Evolutionary conservation across 495 filamentous ascomycete species (phyloP).

Genomic region (Physcia stellaris): DNA sequence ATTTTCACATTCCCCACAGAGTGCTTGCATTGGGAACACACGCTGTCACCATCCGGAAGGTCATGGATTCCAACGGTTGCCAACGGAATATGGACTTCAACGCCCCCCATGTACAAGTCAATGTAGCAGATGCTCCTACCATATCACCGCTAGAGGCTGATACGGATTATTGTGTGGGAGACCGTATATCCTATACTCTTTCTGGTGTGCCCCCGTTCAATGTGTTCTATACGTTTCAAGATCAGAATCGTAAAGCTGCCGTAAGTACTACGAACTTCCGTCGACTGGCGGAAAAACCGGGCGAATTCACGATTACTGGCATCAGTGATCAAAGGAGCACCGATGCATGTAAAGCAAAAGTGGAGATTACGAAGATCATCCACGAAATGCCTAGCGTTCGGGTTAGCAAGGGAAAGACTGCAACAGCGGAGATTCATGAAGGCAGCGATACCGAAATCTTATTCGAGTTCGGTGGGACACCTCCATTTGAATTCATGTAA

Average conservation of each 20-base stretch:
- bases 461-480: constrained; percentile 88
- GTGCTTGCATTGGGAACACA: constrained; percentile 75
- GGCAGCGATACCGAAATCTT: constrained; percentile 83
- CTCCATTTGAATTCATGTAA: constrained; percentile 90
- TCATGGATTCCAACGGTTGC: constrained; percentile 76
- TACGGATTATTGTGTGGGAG: constrained; percentile 86
- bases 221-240: constrained; percentile 81
- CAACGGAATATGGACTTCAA: constrained; percentile 54
- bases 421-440: constrained; percentile 86
- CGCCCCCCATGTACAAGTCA: constrained; percentile 62
- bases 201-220: constrained; percentile 82
- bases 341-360: constrained; percentile 59
- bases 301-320: constrained; percentile 74
- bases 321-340: constrained; percentile 69
- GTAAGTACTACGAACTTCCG: constrained; percentile 67
- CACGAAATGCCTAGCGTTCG: constrained; percentile 83
- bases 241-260: constrained; percentile 59
- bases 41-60: constrained; percentile 71
- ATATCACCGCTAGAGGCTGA: constrained; percentile 79
- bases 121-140: constrained; percentile 81
- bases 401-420: constrained; percentile 65
- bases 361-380: constrained; percentile 63
- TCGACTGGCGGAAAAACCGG: constrained; percentile 80
- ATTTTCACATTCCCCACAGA: constrained; percentile 69
- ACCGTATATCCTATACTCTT: constrained; percentile 79